A percentile compares a stretch with the other conserved stretches of the same genome.
These are phyloP conservation scores for Erysimum cheiri DNA, from an alignment of 441 rosid species.

Conservation along the genomic window DNA sequence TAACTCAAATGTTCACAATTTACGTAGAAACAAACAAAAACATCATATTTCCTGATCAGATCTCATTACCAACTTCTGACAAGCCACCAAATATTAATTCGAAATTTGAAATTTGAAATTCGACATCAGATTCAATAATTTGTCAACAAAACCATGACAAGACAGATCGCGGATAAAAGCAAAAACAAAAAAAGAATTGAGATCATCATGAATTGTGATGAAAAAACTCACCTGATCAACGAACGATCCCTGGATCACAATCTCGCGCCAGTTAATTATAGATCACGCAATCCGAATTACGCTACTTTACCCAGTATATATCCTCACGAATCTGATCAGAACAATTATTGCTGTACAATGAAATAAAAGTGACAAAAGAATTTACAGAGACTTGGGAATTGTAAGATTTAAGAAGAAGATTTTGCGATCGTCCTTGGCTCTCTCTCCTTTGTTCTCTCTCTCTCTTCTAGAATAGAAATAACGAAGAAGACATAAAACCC, in stretches of 20 bases:
- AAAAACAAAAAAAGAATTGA: not conserved
- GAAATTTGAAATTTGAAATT: conserved; percentile 24
- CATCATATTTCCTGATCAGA: conserved; percentile 41
- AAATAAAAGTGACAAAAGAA: not conserved
- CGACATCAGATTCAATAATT: conserved; percentile 8
- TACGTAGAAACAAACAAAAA: conserved; percentile 19
- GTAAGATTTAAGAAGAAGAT: conserved; percentile 26
- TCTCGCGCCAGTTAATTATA: conserved; percentile 34
- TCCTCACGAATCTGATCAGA: conserved; percentile 4
- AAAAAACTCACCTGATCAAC: conserved; percentile 40
- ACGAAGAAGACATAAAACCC: conserved; percentile 40
- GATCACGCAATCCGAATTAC: conserved; percentile 28
- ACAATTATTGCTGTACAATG: conserved; percentile 27
- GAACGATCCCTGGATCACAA: conserved; percentile 41
- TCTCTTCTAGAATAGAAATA: conserved; percentile 37
- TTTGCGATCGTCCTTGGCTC: conserved; percentile 16
- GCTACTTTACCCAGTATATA: conserved; percentile 9
- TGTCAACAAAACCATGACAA: conserved; percentile 9
- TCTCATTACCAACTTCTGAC: conserved; percentile 32
- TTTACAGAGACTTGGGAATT: conserved; percentile 3
- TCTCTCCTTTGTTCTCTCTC: not conserved
- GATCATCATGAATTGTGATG: conserved; percentile 4
- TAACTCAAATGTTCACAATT: conserved; percentile 18
- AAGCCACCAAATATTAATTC: conserved; percentile 10
- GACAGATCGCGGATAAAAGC: conserved; percentile 6